phyloP scores from a whole-genome alignment of 371 early-diverging fungal species.

The Mucor piriformis region DNA sequence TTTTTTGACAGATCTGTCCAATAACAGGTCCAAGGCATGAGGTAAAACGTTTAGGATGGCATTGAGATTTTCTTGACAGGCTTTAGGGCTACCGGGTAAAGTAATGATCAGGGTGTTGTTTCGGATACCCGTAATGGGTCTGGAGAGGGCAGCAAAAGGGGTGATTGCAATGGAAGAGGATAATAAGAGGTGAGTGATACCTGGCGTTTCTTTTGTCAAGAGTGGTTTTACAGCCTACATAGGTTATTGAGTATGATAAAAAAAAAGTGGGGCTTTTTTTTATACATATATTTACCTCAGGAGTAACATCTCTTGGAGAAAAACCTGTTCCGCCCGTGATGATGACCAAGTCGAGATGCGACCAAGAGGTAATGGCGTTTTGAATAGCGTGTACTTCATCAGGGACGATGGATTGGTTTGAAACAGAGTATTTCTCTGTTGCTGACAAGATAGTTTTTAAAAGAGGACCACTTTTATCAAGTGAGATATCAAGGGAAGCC shows the following conservation, averaged over 20 bases:
- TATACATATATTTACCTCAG: slow-evolving; percentile 50
- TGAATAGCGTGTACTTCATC: slow-evolving; percentile 61
- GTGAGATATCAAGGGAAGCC: slow-evolving; percentile 49
- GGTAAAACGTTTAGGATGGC: slow-evolving; percentile 72
- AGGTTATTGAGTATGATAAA: no score
- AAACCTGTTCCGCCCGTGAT: slow-evolving; percentile 96
- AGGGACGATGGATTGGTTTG: slow-evolving; percentile 47
- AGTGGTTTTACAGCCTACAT: slow-evolving; percentile 69
- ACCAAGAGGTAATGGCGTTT: slow-evolving; percentile 54
- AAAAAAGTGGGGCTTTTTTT: background rate
- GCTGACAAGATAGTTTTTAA: slow-evolving; percentile 40
- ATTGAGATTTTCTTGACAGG: slow-evolving; percentile 78
- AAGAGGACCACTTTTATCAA: slow-evolving; percentile 70
- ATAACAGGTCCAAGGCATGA: slow-evolving; percentile 79
- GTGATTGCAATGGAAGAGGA: slow-evolving; percentile 74
- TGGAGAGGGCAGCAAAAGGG: slow-evolving; percentile 86
- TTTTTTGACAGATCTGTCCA: slow-evolving; percentile 43
- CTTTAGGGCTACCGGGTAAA: slow-evolving; percentile 89
- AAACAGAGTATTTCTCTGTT: slow-evolving; percentile 35
- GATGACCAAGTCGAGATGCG: slow-evolving; percentile 71
- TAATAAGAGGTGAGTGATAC: slow-evolving; percentile 79
- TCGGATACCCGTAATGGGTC: slow-evolving; percentile 84
- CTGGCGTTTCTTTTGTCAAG: slow-evolving; percentile 70
- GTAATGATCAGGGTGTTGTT: slow-evolving; percentile 73
- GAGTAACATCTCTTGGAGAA: slow-evolving; percentile 83